Conservation (phyloP, 2,329 filamentous ascomycete species). For the Neoascochyta sp. region DNA sequence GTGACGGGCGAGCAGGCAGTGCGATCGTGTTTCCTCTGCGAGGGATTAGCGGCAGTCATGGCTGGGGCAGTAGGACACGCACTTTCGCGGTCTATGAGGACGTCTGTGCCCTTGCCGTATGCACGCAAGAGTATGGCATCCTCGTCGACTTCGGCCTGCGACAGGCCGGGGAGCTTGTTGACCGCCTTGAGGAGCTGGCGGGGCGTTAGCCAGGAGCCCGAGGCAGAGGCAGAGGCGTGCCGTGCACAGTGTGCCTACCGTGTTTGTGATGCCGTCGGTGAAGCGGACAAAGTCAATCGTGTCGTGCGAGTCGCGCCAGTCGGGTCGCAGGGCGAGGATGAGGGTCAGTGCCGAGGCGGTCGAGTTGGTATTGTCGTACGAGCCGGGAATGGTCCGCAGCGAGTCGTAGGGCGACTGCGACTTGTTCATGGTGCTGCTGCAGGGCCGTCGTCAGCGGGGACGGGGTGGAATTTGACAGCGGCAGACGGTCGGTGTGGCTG, state of each 20-base stretch:
- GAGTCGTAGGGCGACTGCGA: conserved; percentile 30
- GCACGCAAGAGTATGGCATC: conserved; percentile 87
- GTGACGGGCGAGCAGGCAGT: conserved; percentile 80
- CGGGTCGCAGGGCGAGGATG: conserved; percentile 72
- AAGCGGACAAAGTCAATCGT: conserved; percentile 83
- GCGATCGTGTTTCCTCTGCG: conserved; percentile 61
- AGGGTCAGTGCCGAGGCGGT: conserved; percentile 75
- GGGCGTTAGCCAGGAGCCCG: conserved; percentile 7
- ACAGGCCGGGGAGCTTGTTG: conserved; percentile 64
- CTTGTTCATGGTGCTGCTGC: conserved; percentile 21
- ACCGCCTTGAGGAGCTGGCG: conserved; percentile 65
- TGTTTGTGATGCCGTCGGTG: conserved; percentile 98
- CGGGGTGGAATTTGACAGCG: conserved; percentile 10
- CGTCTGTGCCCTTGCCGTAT: conserved; percentile 89
- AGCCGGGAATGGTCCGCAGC: conserved; percentile 62
- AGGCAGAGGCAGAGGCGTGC: conserved; percentile 1
- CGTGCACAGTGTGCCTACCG: too few relatives aligned
- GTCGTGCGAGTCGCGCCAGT: conserved; percentile 73
- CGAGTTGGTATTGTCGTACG: conserved; percentile 73
- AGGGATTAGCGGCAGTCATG: background rate
- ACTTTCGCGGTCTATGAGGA: conserved; percentile 93
- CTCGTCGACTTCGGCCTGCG: conserved; percentile 72
- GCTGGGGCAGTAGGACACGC: conserved; percentile 40
- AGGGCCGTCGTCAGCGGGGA: conserved; percentile 2
- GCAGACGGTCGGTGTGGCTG: too few relatives aligned